Percentiles rank a stretch among this genome's conserved stretches.
phyloP scores from a whole-genome alignment of 257 asterid genomes.

The Solanum stenotomum region DNA sequence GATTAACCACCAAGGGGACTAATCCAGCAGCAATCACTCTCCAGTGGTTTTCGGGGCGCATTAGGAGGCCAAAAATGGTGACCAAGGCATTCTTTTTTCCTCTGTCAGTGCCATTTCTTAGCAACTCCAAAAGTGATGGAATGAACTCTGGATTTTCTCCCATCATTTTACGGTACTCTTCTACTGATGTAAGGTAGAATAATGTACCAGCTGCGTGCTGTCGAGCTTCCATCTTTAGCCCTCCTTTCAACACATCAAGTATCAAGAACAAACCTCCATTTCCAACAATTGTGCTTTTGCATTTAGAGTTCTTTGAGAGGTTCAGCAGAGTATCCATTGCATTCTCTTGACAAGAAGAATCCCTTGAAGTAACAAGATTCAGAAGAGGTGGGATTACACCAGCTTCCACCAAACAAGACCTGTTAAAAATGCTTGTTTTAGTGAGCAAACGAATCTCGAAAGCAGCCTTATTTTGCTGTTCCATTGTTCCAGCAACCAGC shows the following conservation, averaged over 20 bases:
- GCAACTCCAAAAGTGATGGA: slow-evolving; percentile 35
- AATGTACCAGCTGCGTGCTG: slow-evolving; percentile 68
- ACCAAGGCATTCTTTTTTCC: slow-evolving; percentile 55
- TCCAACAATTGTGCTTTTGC: slow-evolving; percentile 33
- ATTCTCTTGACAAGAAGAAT: slow-evolving; percentile 40
- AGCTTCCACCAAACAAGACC: slow-evolving; percentile 74
- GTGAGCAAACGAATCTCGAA: slow-evolving; percentile 71
- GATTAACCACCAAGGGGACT: slow-evolving; percentile 33
- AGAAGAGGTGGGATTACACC: slow-evolving; percentile 45
- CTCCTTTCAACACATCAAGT: slow-evolving; percentile 32
- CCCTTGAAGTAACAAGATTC: slow-evolving; percentile 19
- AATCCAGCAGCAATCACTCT: slow-evolving; percentile 45
- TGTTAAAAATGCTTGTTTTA: slow-evolving; percentile 61
- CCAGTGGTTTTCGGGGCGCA: slow-evolving; percentile 51
- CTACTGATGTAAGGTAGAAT: slow-evolving; percentile 67
- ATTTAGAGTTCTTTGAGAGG: slow-evolving; percentile 39
- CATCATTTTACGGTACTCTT: slow-evolving; percentile 41
- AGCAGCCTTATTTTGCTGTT: slow-evolving; percentile 37
- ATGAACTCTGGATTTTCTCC: slow-evolving; percentile 41
- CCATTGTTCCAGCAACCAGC: slow-evolving; percentile 28
- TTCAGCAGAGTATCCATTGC: slow-evolving; percentile 53
- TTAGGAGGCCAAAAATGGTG: slow-evolving; percentile 46
- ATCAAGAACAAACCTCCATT: slow-evolving; percentile 40
- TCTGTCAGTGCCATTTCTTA: slow-evolving; percentile 33
- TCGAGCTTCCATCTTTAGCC: slow-evolving; percentile 45